phyloP scores from a whole-genome alignment of 164 flowering plant species.

The Magnolia changhungtana region DNA sequence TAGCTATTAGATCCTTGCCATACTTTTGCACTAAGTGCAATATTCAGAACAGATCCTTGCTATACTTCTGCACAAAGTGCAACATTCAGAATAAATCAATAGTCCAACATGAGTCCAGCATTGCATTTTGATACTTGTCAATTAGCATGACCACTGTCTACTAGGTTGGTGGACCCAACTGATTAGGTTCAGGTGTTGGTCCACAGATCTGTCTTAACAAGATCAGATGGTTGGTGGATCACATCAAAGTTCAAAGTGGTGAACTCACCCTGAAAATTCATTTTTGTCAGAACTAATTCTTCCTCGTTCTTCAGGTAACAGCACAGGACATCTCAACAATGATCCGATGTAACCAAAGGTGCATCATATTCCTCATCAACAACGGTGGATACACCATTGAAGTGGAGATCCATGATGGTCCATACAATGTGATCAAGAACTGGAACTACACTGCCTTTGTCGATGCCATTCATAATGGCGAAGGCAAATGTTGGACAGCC shows the following conservation, averaged over 20 bases:
- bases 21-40: too few relatives aligned
- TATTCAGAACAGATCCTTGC: too few relatives aligned
- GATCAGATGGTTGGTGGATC: too few relatives aligned
- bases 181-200: too few relatives aligned
- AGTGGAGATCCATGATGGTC: conserved; percentile 57
- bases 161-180: too few relatives aligned
- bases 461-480: conserved; percentile 68
- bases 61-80: too few relatives aligned
- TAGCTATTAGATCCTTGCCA: too few relatives aligned
- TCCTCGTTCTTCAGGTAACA: conserved; percentile 44
- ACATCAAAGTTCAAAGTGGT: background rate
- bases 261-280: background rate
- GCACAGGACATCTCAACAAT: conserved; percentile 84
- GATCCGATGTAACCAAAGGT: conserved; percentile 65
- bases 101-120: too few relatives aligned
- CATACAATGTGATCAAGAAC: conserved; percentile 82
- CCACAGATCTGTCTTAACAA: too few relatives aligned
- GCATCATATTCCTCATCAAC: conserved; percentile 77
- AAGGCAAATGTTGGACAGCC: conserved; percentile 72
- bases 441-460: conserved; percentile 77
- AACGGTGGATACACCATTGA: conserved; percentile 74
- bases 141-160: too few relatives aligned
- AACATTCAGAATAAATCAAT: too few relatives aligned
- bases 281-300: background rate
- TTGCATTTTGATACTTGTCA: too few relatives aligned